Evolutionary conservation across 2,329 filamentous ascomycete species (phyloP).

Genomic region (Elsinoe arachidis): DNA sequence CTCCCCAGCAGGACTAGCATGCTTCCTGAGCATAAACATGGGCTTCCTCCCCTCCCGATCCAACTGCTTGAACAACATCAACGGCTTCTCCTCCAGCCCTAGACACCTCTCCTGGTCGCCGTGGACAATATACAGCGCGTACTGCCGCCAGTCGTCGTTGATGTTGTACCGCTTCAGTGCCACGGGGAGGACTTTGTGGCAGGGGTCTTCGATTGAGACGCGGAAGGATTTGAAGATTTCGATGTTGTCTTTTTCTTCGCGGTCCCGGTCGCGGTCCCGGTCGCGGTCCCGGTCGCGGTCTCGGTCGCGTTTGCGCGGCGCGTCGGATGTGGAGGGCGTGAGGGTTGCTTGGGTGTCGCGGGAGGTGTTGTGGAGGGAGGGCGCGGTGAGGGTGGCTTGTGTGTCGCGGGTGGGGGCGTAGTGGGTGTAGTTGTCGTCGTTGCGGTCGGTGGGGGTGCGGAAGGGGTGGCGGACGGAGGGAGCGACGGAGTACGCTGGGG

Average conservation of each 20-base stretch:
- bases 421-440: conserved; percentile 19
- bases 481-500: conserved; percentile 36
- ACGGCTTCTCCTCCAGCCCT: conserved; percentile 81
- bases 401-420: conserved; percentile 22
- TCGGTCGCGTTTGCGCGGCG: not conserved
- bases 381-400: conserved; percentile 23
- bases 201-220: conserved; percentile 95
- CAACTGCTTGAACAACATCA: conserved; percentile 94
- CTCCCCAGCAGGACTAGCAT: conserved; percentile 45
- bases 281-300: conserved; percentile 5
- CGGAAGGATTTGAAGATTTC: conserved; percentile 99
- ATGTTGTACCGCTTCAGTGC: conserved; percentile 98
- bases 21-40: conserved; percentile 91
- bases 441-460: conserved; percentile 18
- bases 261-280: not conserved
- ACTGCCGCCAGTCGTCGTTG: conserved; percentile 94
- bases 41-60: conserved; percentile 96
- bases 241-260: conserved; percentile 47
- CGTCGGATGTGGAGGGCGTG: conserved; percentile 11
- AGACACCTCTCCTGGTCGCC: conserved; percentile 96
- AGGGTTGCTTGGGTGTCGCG: conserved; percentile 18
- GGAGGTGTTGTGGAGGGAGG: conserved; percentile 16
- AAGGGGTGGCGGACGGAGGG: conserved; percentile 26
- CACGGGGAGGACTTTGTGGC: conserved; percentile 91
- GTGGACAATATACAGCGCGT: conserved; percentile 95